These are phyloP conservation scores for Aspergillus diversus DNA, from an alignment of 495 filamentous ascomycete genomes.

Conservation along the genomic window DNA sequence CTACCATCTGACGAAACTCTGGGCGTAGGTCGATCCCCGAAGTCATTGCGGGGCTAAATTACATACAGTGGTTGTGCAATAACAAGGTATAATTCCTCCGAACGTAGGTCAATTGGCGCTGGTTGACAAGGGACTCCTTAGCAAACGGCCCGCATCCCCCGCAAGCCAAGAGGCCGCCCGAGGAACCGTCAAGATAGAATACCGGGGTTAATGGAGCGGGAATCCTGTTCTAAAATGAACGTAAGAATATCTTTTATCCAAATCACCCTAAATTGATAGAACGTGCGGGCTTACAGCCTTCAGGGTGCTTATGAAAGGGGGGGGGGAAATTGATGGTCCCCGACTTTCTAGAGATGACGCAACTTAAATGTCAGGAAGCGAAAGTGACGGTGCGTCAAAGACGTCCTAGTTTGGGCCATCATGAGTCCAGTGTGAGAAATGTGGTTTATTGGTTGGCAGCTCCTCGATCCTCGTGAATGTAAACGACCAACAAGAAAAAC, in stretches of 20 bases:
- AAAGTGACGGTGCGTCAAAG: not conserved
- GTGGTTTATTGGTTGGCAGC: not conserved
- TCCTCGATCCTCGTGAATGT: not conserved
- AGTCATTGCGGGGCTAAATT: not conserved
- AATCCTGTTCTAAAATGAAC: not conserved
- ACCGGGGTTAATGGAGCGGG: not conserved
- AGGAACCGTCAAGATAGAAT: not conserved
- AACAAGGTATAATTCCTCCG: not conserved
- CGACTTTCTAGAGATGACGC: not conserved
- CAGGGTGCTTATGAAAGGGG: not conserved
- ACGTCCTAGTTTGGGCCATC: not conserved
- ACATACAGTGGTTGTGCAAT: not conserved
- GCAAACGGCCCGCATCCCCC: not conserved
- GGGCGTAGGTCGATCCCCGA: not conserved
- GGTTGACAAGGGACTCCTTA: not conserved
- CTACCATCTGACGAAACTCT: not conserved
- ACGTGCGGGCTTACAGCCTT: not conserved
- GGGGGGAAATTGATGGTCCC: not conserved
- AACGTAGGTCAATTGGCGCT: not conserved
- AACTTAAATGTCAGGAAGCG: not conserved
- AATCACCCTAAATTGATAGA: not conserved
- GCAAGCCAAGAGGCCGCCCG: not conserved
- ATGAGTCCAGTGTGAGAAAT: not conserved
- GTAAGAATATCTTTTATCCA: not conserved
- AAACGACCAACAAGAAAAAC: not conserved